These are phyloP conservation scores for Acmispon strigosus DNA, from an alignment of 306 rosid species.

Conservation along the genomic window DNA sequence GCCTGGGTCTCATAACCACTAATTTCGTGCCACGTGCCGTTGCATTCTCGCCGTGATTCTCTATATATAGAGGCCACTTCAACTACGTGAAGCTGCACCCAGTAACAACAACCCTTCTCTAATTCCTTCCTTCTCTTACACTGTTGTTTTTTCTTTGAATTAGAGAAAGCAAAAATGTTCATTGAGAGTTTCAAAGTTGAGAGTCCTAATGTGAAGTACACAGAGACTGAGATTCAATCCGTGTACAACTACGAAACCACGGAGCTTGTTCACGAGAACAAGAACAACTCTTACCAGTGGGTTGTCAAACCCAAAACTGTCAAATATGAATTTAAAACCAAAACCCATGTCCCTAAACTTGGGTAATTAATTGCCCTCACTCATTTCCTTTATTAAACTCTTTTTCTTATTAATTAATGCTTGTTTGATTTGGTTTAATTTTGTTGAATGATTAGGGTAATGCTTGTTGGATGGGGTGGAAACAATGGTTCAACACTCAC, in stretches of 20 bases:
- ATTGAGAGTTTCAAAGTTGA: slow-evolving; percentile 88
- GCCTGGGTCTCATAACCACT: slow-evolving; percentile 19
- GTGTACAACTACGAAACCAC: slow-evolving; percentile 82
- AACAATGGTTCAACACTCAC: slow-evolving; percentile 92
- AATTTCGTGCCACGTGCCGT: slow-evolving; percentile 27
- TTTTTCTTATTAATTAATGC: background rate
- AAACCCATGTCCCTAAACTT: slow-evolving; percentile 66
- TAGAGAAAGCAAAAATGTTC: slow-evolving; percentile 42
- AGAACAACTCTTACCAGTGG: slow-evolving; percentile 71
- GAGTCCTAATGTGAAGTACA: slow-evolving; percentile 68
- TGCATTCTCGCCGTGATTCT: background rate
- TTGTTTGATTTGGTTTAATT: background rate
- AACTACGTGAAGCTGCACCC: background rate
- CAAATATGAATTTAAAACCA: slow-evolving; percentile 70
- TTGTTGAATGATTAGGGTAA: slow-evolving; percentile 40
- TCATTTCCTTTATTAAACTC: background rate
- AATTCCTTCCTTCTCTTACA: background rate
- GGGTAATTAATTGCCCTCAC: slow-evolving; percentile 40
- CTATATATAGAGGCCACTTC: slow-evolving; percentile 34
- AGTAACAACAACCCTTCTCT: background rate
- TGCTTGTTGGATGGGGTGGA: slow-evolving; percentile 99
- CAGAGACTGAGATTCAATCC: slow-evolving; percentile 69
- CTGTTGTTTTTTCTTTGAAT: background rate
- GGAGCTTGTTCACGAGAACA: slow-evolving; percentile 79
- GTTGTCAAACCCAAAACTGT: slow-evolving; percentile 76